Evolutionary conservation across 306 rosid genomes (phyloP), one percentile per base, ranked within the genome.

Genomic region (Vigna radiata): DNA sequence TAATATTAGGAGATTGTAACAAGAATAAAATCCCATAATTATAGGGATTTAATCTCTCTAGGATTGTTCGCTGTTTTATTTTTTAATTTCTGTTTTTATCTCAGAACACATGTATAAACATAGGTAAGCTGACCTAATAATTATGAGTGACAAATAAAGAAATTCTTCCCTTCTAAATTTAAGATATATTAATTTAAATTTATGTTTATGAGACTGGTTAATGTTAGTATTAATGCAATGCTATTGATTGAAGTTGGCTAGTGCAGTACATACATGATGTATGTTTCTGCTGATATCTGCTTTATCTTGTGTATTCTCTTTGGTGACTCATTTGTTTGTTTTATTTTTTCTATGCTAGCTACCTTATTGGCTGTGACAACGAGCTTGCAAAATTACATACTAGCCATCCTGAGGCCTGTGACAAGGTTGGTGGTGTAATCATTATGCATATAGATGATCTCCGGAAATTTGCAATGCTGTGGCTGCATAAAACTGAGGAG

Each of bases 401-500:
- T 19, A 76, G 90, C 75, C 96, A 95, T 92, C 99, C 99, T 0
- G 97, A 95, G 79, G 97, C 96, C 25, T 95, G 99, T 49, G 97
- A 95, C 86, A 95, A 89, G 87, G 99, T 95, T 77, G 99, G 97
- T 21, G 99, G 99, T 79, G 97, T 95, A 47, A 95, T 95, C 77
- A 84, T 95, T 80, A 95, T 95, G 99, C 99, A 95, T 76, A 88
- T 92, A 54, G 99, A 92, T 49, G 99, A 95, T 79, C 97, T 95
- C 29, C 86, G 96, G 63, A 79, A 87, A 76, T 95, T 95, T 4
- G 96, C 99, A 21, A 52, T 95, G 81, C 84, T 90, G 50, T 95
- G 99, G 99, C 84, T 95, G 88, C 99, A 95, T 77, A 95, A 95
- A 86, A 90, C 97, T 0, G 99, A 95, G 85, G 99, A 95, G 83